These are phyloP conservation scores for Colletotrichum lini DNA, from an alignment of 2,329 filamentous ascomycete species.

Conservation along the genomic window DNA sequence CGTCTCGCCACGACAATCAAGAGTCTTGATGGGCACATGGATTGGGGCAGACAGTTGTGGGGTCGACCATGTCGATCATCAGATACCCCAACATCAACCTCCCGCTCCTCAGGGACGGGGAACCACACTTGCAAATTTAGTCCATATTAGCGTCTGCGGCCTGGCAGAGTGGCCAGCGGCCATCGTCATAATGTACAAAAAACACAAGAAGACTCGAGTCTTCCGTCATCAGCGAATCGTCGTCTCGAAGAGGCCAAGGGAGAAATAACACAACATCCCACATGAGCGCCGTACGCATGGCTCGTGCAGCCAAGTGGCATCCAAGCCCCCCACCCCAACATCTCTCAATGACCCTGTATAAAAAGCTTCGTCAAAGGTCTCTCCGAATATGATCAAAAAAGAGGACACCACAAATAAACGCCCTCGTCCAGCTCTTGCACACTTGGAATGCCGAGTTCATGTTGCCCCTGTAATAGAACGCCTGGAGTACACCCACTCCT, in stretches of 20 bases:
- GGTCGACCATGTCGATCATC: not conserved
- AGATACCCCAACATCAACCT: not conserved
- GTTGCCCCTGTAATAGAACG: constrained; percentile 34
- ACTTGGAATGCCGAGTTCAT: constrained; percentile 36
- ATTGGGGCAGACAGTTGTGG: not conserved
- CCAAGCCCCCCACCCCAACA: constrained; percentile 4
- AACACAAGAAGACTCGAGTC: constrained; percentile 14
- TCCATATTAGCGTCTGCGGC: constrained; percentile 27
- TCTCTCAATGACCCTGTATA: constrained; percentile 22
- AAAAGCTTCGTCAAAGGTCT: constrained; percentile 24
- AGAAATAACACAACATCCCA: constrained; percentile 16
- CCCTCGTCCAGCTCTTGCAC: constrained; percentile 37
- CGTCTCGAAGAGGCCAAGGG: constrained; percentile 23
- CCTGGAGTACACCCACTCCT: constrained; percentile 26
- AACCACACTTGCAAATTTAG: not conserved
- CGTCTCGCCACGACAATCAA: not conserved
- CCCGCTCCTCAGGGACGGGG: not conserved
- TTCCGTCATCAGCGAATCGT: constrained; percentile 21
- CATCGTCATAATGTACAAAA: constrained; percentile 33
- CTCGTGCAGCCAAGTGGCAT: constrained; percentile 28
- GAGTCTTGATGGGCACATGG: not conserved
- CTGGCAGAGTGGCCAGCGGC: constrained; percentile 18
- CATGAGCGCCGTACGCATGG: constrained; percentile 5
- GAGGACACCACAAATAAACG: constrained; percentile 36
- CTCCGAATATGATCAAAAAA: constrained; percentile 1